Conservation (phyloP, 179 eudicot species). For the Spinacia oleracea region DNA sequence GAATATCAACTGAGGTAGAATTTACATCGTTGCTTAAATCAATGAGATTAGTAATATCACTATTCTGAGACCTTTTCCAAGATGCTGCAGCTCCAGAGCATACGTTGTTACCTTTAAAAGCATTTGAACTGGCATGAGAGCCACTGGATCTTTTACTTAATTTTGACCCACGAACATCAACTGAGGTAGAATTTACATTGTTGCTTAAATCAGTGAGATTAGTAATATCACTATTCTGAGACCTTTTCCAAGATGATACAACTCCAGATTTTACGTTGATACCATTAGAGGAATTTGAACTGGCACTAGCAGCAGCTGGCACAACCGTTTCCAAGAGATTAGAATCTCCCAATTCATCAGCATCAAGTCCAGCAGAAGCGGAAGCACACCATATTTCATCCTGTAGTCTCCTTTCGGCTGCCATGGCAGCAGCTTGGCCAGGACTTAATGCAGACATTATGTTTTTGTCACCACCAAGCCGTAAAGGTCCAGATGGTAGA, state of each 20-base stretch:
- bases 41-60: constrained; percentile 28
- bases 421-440: constrained; percentile 98
- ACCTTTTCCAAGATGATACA: constrained; percentile 48
- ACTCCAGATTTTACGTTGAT: constrained; percentile 20
- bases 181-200: constrained; percentile 24
- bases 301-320: constrained; percentile 34
- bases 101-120: constrained; percentile 19
- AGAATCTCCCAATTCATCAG: constrained; percentile 43
- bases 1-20: constrained; percentile 19
- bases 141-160: constrained; percentile 28
- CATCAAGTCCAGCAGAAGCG: constrained; percentile 32
- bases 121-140: constrained; percentile 33
- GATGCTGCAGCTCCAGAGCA: constrained; percentile 28
- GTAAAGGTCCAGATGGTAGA: constrained; percentile 78
- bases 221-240: constrained; percentile 22
- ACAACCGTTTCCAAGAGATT: constrained; percentile 32
- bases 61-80: constrained; percentile 47
- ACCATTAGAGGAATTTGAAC: constrained; percentile 27
- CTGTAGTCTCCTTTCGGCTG: constrained; percentile 91
- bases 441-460: constrained; percentile 77
- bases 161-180: constrained; percentile 16
- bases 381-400: constrained; percentile 95
- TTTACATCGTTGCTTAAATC: constrained; percentile 36
- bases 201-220: constrained; percentile 43
- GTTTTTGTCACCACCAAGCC: constrained; percentile 83